Conservation (phyloP, 2,329 filamentous ascomycete genomes). For the Cryphonectria nitschkei region DNA sequence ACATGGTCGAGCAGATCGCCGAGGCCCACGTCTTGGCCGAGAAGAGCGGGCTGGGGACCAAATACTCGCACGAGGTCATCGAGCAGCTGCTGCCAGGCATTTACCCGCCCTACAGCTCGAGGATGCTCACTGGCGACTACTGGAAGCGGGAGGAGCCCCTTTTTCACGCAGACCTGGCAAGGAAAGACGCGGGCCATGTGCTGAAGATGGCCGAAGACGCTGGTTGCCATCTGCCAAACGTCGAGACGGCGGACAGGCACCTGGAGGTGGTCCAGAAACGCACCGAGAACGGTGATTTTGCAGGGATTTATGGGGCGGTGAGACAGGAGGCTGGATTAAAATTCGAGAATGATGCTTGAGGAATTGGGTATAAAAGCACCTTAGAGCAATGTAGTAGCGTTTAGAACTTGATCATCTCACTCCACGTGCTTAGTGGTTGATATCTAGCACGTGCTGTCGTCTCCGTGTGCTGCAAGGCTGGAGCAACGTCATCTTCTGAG, state of each 20-base stretch:
- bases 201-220: slow-evolving; percentile 64
- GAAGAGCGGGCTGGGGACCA: slow-evolving; percentile 74
- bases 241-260: slow-evolving; percentile 71
- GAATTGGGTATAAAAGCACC: neutral
- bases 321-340: slow-evolving; percentile 74
- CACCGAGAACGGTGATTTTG: slow-evolving; percentile 71
- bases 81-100: slow-evolving; percentile 75
- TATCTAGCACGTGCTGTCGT: neutral
- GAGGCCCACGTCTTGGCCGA: slow-evolving; percentile 81
- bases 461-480: neutral
- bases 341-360: slow-evolving; percentile 64
- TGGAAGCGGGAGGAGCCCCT: slow-evolving; percentile 76
- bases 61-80: slow-evolving; percentile 72
- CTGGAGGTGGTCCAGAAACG: slow-evolving; percentile 70
- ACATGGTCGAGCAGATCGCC: slow-evolving; percentile 78
- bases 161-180: slow-evolving; percentile 79
- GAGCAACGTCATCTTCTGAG: neutral
- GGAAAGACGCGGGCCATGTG: slow-evolving; percentile 82
- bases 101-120: slow-evolving; percentile 72
- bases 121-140: slow-evolving; percentile 79
- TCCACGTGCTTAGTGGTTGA: no score
- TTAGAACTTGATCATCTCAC: no score
- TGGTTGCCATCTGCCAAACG: slow-evolving; percentile 65
- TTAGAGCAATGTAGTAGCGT: neutral
- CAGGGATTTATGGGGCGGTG: slow-evolving; percentile 80